Evolutionary conservation across 2,329 filamentous ascomycete genomes (phyloP).

Genomic region (Colletotrichum tofieldiae): DNA sequence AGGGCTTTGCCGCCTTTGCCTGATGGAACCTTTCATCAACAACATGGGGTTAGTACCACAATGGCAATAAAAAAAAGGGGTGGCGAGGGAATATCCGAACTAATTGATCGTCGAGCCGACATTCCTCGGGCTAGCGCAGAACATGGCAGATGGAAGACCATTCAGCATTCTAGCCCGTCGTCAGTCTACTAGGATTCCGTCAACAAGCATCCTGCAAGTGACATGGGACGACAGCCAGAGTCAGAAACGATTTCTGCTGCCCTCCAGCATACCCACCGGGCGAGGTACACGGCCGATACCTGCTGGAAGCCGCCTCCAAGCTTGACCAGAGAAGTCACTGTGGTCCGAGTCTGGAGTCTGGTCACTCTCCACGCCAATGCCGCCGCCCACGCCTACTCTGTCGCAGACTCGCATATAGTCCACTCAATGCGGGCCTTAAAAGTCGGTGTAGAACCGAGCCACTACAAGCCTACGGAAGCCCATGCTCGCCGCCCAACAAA

Average conservation of each 20-base stretch:
- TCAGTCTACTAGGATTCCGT: slow-evolving; percentile 29
- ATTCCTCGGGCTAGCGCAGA: slow-evolving; percentile 31
- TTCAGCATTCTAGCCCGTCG: slow-evolving; percentile 37
- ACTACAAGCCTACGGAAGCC: slow-evolving; percentile 26
- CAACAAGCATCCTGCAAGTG: slow-evolving; percentile 38
- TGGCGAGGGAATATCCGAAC: slow-evolving; percentile 39
- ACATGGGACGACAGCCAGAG: slow-evolving; percentile 41
- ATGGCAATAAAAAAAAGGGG: slow-evolving; percentile 32
- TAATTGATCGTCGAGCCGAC: slow-evolving; percentile 39
- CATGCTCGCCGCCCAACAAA: slow-evolving; percentile 42
- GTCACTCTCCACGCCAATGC: slow-evolving; percentile 31
- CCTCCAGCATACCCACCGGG: neutral
- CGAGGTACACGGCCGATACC: slow-evolving; percentile 28
- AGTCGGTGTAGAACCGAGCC: slow-evolving; percentile 44
- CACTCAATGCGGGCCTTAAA: slow-evolving; percentile 44
- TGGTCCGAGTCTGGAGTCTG: slow-evolving; percentile 31
- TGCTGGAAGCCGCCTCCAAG: slow-evolving; percentile 15
- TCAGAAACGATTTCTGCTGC: slow-evolving; percentile 14
- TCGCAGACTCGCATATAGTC: slow-evolving; percentile 41
- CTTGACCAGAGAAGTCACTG: slow-evolving; percentile 18
- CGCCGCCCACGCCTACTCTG: slow-evolving; percentile 30
- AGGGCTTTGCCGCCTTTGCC: slow-evolving; percentile 42
- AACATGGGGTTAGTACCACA: slow-evolving; percentile 19
- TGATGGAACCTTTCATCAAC: slow-evolving; percentile 24
- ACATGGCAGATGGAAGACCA: slow-evolving; percentile 31